A percentile compares a stretch with the other conserved stretches of the same genome.
phyloP scores from a whole-genome alignment of 129 eudicot genomes.

The Dittrichia graveolens region DNA sequence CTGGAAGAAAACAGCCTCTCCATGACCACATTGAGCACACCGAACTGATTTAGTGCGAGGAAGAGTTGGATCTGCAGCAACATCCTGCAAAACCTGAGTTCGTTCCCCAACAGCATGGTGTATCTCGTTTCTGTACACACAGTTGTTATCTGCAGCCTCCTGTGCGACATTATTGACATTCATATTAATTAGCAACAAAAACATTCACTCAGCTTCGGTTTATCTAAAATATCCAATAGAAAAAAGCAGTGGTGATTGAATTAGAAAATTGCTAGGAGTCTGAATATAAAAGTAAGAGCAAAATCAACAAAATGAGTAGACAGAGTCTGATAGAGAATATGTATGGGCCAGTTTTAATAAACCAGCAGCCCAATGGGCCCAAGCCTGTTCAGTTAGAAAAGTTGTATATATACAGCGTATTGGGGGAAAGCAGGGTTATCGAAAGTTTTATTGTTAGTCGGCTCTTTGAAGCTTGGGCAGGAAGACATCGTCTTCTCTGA shows the following conservation, averaged over 20 bases:
- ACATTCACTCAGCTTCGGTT: background rate
- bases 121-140: slow-evolving; percentile 92
- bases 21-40: slow-evolving; percentile 85
- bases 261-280: too few species aligned
- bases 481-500: too few species aligned
- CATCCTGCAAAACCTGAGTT: slow-evolving; percentile 97
- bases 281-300: background rate
- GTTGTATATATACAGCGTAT: too few species aligned
- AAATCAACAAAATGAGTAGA: background rate
- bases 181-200: slow-evolving; percentile 11
- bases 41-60: slow-evolving; percentile 91
- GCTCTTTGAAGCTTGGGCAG: too few species aligned
- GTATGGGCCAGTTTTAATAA: too few species aligned
- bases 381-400: too few species aligned
- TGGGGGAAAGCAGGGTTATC: too few species aligned
- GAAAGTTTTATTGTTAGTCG: too few species aligned
- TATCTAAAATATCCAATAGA: too few species aligned
- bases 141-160: slow-evolving; percentile 96
- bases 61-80: slow-evolving; percentile 98
- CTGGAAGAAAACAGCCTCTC: slow-evolving; percentile 98
- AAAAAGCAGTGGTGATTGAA: too few species aligned
- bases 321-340: too few species aligned
- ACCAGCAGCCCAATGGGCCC: too few species aligned
- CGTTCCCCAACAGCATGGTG: slow-evolving; percentile 86
- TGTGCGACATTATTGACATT: slow-evolving; percentile 23